A percentile compares a stretch with the other conserved stretches of the same genome.
Conservation (phyloP, 2,329 filamentous ascomycete species). For the Plectosphaerella sp. region DNA sequence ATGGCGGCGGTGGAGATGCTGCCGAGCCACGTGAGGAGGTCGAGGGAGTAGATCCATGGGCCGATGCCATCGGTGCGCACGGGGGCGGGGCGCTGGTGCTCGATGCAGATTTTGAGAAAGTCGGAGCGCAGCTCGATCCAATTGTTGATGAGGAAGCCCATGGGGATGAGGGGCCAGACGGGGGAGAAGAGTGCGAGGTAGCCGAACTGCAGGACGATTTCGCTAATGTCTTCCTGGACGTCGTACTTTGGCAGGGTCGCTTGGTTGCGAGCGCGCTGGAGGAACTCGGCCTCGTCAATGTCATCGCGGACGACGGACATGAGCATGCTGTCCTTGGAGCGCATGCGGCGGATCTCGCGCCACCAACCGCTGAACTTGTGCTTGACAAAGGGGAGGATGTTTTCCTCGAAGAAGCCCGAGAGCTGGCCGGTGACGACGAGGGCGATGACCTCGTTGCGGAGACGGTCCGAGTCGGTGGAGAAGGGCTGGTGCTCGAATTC, state of each 20-base stretch:
- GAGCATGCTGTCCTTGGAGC: constrained; percentile 36
- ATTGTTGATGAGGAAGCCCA: constrained; percentile 72
- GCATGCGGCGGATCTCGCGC: constrained; percentile 27
- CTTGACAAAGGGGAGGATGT: constrained; percentile 65
- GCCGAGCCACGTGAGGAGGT: constrained; percentile 67
- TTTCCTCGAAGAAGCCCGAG: constrained; percentile 67
- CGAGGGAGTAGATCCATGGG: constrained; percentile 65
- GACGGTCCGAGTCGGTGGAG: constrained; percentile 58
- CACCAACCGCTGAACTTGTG: constrained; percentile 48
- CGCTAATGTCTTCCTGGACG: constrained; percentile 67
- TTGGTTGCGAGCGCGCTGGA: constrained; percentile 61
- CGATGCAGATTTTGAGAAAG: constrained; percentile 70
- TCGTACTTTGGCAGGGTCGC: constrained; percentile 66
- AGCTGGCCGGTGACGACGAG: constrained; percentile 70
- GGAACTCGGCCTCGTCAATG: constrained; percentile 59
- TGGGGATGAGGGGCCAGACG: constrained; percentile 69
- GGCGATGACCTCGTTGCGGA: constrained; percentile 71
- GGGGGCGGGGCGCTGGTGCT: constrained; percentile 67
- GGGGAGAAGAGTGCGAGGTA: constrained; percentile 71
- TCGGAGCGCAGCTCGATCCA: constrained; percentile 75
- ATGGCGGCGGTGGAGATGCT: constrained; percentile 69
- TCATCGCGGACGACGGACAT: constrained; percentile 48
- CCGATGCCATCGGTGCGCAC: constrained; percentile 69
- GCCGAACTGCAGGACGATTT: constrained; percentile 71
- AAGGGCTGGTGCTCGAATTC: constrained; percentile 54